phyloP scores from a whole-genome alignment of 2,329 filamentous ascomycete species.

The Venturia pyrina region DNA sequence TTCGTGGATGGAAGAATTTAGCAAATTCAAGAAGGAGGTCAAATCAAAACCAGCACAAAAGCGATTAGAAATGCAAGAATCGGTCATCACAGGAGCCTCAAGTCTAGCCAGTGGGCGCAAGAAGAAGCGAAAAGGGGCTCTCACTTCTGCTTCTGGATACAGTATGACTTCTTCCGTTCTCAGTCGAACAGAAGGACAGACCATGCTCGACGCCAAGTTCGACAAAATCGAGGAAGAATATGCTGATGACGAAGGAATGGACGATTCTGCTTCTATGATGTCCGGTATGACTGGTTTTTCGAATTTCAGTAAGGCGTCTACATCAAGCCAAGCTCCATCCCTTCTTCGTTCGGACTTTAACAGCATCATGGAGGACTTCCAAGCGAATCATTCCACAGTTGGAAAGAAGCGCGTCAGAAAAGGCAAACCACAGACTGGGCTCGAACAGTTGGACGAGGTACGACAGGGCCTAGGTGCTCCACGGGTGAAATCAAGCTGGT shows the following conservation, averaged over 20 bases:
- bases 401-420: constrained; percentile 54
- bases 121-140: constrained; percentile 92
- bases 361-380: constrained; percentile 84
- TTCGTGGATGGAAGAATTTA: constrained; percentile 86
- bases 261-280: constrained; percentile 36
- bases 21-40: constrained; percentile 78
- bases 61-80: constrained; percentile 56
- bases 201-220: constrained; percentile 79
- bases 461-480: constrained; percentile 63
- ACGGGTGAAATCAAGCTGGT: not conserved
- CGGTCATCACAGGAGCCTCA: constrained; percentile 61
- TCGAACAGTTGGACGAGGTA: constrained; percentile 87
- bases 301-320: constrained; percentile 25
- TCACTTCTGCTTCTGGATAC: constrained; percentile 78
- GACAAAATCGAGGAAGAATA: constrained; percentile 82
- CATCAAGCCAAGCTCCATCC: constrained; percentile 28
- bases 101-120: constrained; percentile 63
- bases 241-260: constrained; percentile 42
- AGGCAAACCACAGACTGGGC: constrained; percentile 62
- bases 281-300: constrained; percentile 32
- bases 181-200: constrained; percentile 77
- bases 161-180: constrained; percentile 88
- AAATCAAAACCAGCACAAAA: constrained; percentile 19
- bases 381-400: constrained; percentile 60
- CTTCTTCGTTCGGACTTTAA: constrained; percentile 72